Conservation (phyloP, 108 stramenopile genomes). For the Aurantiochytrium sp. region DNA sequence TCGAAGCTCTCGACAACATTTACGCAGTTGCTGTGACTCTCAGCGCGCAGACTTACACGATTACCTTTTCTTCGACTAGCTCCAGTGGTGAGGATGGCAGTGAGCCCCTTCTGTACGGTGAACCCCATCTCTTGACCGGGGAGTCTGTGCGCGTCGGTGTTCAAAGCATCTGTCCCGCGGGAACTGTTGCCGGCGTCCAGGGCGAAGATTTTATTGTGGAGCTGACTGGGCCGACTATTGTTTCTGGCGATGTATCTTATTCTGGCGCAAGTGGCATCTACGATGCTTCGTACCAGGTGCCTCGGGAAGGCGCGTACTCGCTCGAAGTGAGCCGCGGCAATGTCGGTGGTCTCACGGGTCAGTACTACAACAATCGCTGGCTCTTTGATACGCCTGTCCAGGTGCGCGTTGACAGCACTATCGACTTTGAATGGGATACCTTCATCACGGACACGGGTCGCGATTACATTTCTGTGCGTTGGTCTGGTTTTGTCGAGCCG, state of each 20-base stretch:
- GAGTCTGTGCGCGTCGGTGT: constrained; percentile 6
- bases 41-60: background rate
- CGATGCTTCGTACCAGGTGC: constrained; percentile 46
- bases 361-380: constrained; percentile 73
- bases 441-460: constrained; percentile 48
- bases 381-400: constrained; percentile 47
- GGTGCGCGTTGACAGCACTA: constrained; percentile 45
- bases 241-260: constrained; percentile 35
- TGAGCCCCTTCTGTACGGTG: constrained; percentile 27
- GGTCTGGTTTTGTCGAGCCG: constrained; percentile 63
- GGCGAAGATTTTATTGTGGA: constrained; percentile 51
- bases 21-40: constrained; percentile 25
- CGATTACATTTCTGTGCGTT: constrained; percentile 65
- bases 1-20: constrained; percentile 34
- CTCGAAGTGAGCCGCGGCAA: constrained; percentile 42
- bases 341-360: constrained; percentile 59
- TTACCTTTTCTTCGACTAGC: constrained; percentile 18
- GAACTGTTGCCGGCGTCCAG: constrained; percentile 40
- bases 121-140: constrained; percentile 35
- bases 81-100: background rate
- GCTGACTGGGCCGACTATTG: constrained; percentile 36
- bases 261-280: constrained; percentile 40
- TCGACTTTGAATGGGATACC: constrained; percentile 63
- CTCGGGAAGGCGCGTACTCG: constrained; percentile 52
- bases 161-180: background rate